A percentile compares a stretch with the other conserved stretches of the same genome.
These are phyloP conservation scores for Populus simonii DNA, from an alignment of 345 rosid species.

Conservation along the genomic window DNA sequence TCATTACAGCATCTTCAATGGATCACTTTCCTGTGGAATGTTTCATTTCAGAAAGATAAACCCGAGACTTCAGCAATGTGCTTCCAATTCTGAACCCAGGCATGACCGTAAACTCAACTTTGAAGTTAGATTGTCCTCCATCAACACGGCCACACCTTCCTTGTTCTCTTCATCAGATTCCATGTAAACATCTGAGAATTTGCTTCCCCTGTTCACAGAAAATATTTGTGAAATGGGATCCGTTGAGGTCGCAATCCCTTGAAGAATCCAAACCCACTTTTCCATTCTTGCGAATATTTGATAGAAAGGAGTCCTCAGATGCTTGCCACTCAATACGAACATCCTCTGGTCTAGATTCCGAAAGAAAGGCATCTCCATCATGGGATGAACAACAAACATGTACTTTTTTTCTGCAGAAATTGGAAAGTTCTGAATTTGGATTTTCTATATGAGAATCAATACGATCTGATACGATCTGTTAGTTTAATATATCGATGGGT, in stretches of 20 bases:
- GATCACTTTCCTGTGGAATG: not conserved
- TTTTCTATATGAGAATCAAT: constrained; percentile 36
- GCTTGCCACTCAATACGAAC: constrained; percentile 47
- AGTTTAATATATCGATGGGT: too few relatives aligned
- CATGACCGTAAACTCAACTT: constrained; percentile 57
- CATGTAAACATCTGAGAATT: constrained; percentile 47
- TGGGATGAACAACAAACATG: constrained; percentile 52
- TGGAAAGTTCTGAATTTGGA: constrained; percentile 47
- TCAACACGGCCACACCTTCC: constrained; percentile 4
- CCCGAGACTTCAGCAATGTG: constrained; percentile 38
- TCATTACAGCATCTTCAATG: not conserved
- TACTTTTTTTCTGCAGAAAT: constrained; percentile 52
- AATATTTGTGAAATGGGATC: constrained; percentile 49
- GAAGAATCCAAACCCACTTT: constrained; percentile 57
- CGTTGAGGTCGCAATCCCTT: constrained; percentile 42
- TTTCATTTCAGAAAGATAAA: constrained; percentile 43
- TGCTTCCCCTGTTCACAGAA: constrained; percentile 42
- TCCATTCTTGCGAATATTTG: constrained; percentile 56
- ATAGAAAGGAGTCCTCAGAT: constrained; percentile 62
- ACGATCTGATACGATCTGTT: not conserved
- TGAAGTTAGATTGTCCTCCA: constrained; percentile 17
- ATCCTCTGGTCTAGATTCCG: constrained; percentile 61
- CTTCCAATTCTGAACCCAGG: constrained; percentile 57
- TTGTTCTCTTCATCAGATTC: constrained; percentile 31
- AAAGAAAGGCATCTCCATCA: constrained; percentile 58